phyloP scores from a whole-genome alignment of 257 asterid species.

The Solanum paucissectum region DNA sequence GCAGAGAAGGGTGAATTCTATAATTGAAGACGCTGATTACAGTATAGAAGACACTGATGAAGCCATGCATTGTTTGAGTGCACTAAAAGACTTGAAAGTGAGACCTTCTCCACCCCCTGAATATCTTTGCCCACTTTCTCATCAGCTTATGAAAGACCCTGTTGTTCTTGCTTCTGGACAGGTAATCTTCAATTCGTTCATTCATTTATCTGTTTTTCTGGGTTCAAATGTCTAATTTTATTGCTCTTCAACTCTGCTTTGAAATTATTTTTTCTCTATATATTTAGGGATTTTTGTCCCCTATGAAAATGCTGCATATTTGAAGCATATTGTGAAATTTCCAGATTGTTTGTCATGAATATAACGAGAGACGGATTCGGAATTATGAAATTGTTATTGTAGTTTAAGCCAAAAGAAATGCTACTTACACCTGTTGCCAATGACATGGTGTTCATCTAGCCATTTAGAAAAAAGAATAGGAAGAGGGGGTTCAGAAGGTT shows the following conservation, averaged over 20 bases:
- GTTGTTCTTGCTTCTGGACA: conserved; percentile 55
- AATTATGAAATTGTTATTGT: background rate
- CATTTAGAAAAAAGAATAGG: background rate
- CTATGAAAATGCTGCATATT: background rate
- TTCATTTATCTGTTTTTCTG: background rate
- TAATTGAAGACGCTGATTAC: conserved; percentile 23
- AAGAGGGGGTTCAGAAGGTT: background rate
- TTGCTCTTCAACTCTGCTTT: background rate
- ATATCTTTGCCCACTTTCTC: conserved; percentile 43
- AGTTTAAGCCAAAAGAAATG: background rate
- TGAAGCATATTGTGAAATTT: too few species aligned
- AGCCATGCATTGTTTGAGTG: conserved; percentile 24
- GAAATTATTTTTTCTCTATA: background rate
- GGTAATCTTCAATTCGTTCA: background rate
- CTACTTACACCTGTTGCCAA: background rate
- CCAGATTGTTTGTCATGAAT: background rate
- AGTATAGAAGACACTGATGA: conserved; percentile 22
- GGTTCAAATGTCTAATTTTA: background rate
- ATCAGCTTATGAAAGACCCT: conserved; percentile 38
- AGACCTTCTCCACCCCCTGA: conserved; percentile 21
- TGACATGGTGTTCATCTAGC: background rate
- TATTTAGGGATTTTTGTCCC: background rate
- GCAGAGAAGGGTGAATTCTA: conserved; percentile 17
- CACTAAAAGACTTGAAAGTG: conserved; percentile 23
- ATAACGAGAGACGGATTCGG: background rate